Conservation (phyloP, 805 yeast genomes). For the Wickerhamomyces xylosicus region DNA sequence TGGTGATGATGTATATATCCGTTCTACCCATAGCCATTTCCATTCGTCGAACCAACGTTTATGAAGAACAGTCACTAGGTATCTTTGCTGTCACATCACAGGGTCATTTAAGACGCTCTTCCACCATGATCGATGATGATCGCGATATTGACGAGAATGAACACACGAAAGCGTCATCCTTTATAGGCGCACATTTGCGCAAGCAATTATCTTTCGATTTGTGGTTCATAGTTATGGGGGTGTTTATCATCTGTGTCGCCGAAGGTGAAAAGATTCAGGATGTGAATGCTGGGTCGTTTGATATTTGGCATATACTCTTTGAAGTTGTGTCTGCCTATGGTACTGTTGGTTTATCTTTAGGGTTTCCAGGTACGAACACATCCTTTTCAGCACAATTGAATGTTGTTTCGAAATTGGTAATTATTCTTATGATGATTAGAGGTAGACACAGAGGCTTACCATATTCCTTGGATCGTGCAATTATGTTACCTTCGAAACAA, state of each 20-base stretch:
- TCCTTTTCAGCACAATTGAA: slow-evolving; percentile 71
- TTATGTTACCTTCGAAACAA: slow-evolving; percentile 68
- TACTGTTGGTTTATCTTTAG: slow-evolving; percentile 87
- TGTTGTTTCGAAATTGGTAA: slow-evolving; percentile 67
- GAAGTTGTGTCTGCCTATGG: slow-evolving; percentile 95
- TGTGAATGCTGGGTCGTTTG: slow-evolving; percentile 36
- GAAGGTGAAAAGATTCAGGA: slow-evolving; percentile 57
- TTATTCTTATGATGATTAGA: slow-evolving; percentile 84
- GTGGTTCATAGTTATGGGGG: slow-evolving; percentile 85
- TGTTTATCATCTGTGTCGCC: slow-evolving; percentile 78
- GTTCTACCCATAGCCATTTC: slow-evolving; percentile 94
- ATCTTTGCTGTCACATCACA: slow-evolving; percentile 32
- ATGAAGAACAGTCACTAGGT: slow-evolving; percentile 96
- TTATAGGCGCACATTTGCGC: slow-evolving; percentile 79
- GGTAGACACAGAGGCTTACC: slow-evolving; percentile 97
- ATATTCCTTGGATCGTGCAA: slow-evolving; percentile 86
- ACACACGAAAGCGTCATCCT: slow-evolving; percentile 37
- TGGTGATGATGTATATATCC: slow-evolving; percentile 97
- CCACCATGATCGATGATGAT: slow-evolving; percentile 5
- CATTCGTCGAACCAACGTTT: slow-evolving; percentile 92
- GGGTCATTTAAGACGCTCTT: slow-evolving; percentile 16
- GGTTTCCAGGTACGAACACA: slow-evolving; percentile 57
- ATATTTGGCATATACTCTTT: slow-evolving; percentile 66
- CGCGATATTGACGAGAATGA: slow-evolving; percentile 7
- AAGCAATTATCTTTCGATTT: slow-evolving; percentile 88